Base-by-base conservation (phyloP, 2,329 filamentous ascomycete species). In the Cladosporium oxysporum region DNA sequence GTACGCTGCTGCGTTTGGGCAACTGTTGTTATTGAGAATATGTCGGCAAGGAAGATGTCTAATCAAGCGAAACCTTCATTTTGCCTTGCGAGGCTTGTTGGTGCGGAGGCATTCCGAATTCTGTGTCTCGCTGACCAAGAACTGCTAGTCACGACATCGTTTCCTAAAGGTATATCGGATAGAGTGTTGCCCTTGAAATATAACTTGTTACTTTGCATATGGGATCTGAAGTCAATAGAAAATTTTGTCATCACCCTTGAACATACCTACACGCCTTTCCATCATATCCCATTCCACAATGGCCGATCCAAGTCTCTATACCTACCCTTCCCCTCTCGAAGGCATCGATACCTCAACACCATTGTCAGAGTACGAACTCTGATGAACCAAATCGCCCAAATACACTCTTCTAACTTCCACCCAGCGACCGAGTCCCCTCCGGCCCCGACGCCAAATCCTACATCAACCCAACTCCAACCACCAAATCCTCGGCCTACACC, bases 361-460 rank as follows among this genome's bases (percentile, higher is more conserved):
- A 1, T 76, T 87, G 0, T 72, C 83, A 23, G 77, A 81, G 73
- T 73, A 75, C 60, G 67, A 21, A 35, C 35, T 6, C 10, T 2
- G 18, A 21, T 1, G 1, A 53, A 11, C 4, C 11, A 3, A 21
- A 16, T 12, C 23, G 5, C 16, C 18, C 11, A 0, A 37, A 41
- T 41, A 8, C 12, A 33, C 1, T 1, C 1, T 21, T 5, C 21
- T 59, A 58, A 55, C 52, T 11, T 18, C 14, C 5, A 7, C 14
- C 14, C 64, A 73, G 71, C 58, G 67, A 70, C 23, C 64, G 58
- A 31, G 18, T 52, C 21, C 10, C 61, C 70, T 84, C 79, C 69
- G 83, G 83, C 57, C 86, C 85, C 44, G 91, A 97, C 76, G 91
- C 91, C 58, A 96, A 96, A 80, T 92, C 90, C 59, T 86, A 87